Conservation (phyloP, 805 yeast species). For the Metschnikowia picachoensis region DNA sequence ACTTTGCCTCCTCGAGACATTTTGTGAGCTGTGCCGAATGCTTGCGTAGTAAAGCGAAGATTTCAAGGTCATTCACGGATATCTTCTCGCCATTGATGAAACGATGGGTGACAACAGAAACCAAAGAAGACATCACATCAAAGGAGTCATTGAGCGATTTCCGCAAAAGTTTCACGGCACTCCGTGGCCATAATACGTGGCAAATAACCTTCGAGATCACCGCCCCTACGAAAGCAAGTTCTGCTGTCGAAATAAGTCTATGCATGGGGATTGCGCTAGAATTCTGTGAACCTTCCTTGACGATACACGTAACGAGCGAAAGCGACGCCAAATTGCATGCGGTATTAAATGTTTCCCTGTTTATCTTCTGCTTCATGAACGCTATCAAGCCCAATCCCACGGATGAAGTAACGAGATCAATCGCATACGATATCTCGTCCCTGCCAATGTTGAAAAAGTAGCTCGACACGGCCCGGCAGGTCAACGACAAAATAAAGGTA, state of each 20-base stretch:
- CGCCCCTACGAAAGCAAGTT: slow-evolving; percentile 60
- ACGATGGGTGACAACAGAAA: slow-evolving; percentile 44
- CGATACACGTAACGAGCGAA: slow-evolving; percentile 62
- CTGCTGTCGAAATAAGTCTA: slow-evolving; percentile 50
- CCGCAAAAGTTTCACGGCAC: slow-evolving; percentile 48
- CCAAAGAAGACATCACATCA: slow-evolving; percentile 46
- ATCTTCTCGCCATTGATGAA: slow-evolving; percentile 48
- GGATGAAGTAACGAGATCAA: slow-evolving; percentile 53
- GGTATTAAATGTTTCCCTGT: slow-evolving; percentile 68
- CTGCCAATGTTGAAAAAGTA: slow-evolving; percentile 41
- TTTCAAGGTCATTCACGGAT: slow-evolving; percentile 34
- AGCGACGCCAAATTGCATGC: slow-evolving; percentile 78
- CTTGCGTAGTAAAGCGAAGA: slow-evolving; percentile 36
- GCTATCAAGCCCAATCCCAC: slow-evolving; percentile 63
- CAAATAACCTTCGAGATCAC: slow-evolving; percentile 56
- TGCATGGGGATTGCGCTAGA: slow-evolving; percentile 53
- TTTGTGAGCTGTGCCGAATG: slow-evolving; percentile 37
- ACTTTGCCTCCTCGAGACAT: slow-evolving; percentile 55
- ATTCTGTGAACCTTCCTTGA: slow-evolving; percentile 68
- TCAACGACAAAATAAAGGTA: slow-evolving; percentile 48
- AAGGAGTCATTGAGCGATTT: slow-evolving; percentile 47
- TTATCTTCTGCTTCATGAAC: slow-evolving; percentile 62
- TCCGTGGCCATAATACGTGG: slow-evolving; percentile 58
- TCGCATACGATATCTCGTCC: slow-evolving; percentile 46
- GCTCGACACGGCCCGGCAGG: slow-evolving; percentile 51